Conservation (phyloP, 1,284 basidiomycete genomes). For the Irpex sp. region DNA sequence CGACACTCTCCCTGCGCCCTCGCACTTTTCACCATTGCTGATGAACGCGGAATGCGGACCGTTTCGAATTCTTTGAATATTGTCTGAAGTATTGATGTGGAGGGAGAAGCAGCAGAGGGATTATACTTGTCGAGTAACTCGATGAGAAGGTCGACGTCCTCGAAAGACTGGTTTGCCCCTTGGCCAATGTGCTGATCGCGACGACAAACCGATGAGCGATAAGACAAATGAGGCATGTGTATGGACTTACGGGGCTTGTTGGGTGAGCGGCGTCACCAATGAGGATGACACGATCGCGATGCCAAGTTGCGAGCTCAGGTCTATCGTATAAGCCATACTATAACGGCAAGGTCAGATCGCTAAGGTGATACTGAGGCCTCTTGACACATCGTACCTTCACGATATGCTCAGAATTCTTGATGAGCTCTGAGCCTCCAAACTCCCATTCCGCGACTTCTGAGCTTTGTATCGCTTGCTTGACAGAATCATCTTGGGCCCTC, state of each 20-base stretch:
- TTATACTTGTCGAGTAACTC: slow-evolving; percentile 34
- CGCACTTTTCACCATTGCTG: slow-evolving; percentile 34
- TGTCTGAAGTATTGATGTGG: slow-evolving; percentile 26
- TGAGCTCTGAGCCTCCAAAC: slow-evolving; percentile 34
- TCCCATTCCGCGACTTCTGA: slow-evolving; percentile 19
- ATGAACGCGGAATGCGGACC: slow-evolving; percentile 30
- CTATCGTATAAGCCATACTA: slow-evolving; percentile 47
- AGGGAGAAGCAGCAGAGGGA: slow-evolving; percentile 24
- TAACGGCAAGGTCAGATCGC: neutral
- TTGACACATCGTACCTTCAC: slow-evolving; percentile 32
- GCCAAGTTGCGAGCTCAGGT: slow-evolving; percentile 39
- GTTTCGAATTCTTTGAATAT: slow-evolving; percentile 31
- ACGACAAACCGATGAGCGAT: neutral
- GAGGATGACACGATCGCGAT: slow-evolving; percentile 31
- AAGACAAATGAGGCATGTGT: neutral
- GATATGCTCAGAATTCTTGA: slow-evolving; percentile 30
- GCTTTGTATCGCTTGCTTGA: slow-evolving; percentile 16
- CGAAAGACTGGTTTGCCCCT: slow-evolving; percentile 46
- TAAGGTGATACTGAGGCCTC: neutral
- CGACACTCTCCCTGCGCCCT: slow-evolving; percentile 34
- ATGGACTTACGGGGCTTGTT: slow-evolving; percentile 27
- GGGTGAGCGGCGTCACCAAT: slow-evolving; percentile 34
- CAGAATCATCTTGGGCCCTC: slow-evolving; percentile 33
- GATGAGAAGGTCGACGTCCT: slow-evolving; percentile 39
- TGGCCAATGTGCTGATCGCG: slow-evolving; percentile 41